Conservation (phyloP, 495 filamentous ascomycete genomes). For the Daldinia grandis region DNA sequence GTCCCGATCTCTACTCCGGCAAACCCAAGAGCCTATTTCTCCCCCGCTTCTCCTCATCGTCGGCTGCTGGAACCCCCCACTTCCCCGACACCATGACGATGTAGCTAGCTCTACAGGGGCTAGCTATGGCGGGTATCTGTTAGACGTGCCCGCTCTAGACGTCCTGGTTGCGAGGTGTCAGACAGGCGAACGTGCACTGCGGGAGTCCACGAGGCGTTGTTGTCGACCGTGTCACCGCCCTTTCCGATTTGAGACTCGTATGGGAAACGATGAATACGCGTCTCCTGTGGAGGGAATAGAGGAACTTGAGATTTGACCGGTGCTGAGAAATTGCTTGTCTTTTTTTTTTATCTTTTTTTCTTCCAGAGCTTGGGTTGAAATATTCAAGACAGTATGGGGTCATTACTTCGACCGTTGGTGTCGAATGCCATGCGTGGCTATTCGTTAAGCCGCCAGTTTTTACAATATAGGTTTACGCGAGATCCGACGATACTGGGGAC, state of each 20-base stretch:
- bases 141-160: neutral
- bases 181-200: neutral
- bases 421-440: neutral
- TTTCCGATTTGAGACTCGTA: neutral
- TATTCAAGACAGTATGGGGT: slow-evolving; percentile 4
- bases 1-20: neutral
- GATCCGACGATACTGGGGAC: neutral
- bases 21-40: neutral
- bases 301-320: neutral
- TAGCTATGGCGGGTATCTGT: slow-evolving; percentile 10
- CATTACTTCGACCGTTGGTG: slow-evolving; percentile 5
- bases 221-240: neutral
- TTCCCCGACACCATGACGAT: neutral
- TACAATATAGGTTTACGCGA: neutral
- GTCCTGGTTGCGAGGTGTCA: neutral
- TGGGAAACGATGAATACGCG: neutral
- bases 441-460: neutral
- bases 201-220: neutral
- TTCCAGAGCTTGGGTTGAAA: neutral
- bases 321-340: neutral
- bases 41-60: slow-evolving; percentile 34
- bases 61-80: slow-evolving; percentile 17
- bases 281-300: neutral
- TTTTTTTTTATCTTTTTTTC: neutral
- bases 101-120: neutral